phyloP scores from a whole-genome alignment of 2,329 filamentous ascomycete genomes.

The Verticillium tricorpus region DNA sequence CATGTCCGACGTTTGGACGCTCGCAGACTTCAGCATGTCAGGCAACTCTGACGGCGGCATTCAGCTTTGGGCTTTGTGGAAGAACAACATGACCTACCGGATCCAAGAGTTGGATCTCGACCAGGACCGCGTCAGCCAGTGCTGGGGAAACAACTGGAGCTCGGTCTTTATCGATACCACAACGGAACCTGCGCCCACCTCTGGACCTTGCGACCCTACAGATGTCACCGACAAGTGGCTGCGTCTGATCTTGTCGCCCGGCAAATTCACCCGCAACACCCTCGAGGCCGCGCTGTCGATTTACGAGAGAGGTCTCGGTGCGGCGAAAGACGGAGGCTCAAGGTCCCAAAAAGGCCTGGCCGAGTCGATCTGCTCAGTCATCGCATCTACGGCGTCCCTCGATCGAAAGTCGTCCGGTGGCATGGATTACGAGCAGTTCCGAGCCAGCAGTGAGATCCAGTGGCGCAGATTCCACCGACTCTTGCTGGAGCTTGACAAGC shows the following conservation, averaged over 20 bases:
- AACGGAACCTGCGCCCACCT: slow-evolving; percentile 47
- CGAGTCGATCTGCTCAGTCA: slow-evolving; percentile 69
- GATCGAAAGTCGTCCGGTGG: slow-evolving; percentile 56
- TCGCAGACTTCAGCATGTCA: slow-evolving; percentile 69
- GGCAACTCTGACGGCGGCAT: slow-evolving; percentile 48
- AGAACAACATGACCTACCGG: slow-evolving; percentile 75
- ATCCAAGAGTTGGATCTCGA: slow-evolving; percentile 71
- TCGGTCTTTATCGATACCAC: slow-evolving; percentile 59
- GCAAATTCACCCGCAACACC: slow-evolving; percentile 72
- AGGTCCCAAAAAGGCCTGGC: slow-evolving; percentile 56
- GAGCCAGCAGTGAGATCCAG: slow-evolving; percentile 69
- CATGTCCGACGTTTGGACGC: slow-evolving; percentile 71
- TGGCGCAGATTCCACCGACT: slow-evolving; percentile 90
- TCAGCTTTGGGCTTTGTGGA: slow-evolving; percentile 75
- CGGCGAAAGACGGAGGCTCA: slow-evolving; percentile 31
- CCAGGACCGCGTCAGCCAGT: slow-evolving; percentile 54
- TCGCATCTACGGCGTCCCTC: slow-evolving; percentile 65
- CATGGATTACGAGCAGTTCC: slow-evolving; percentile 73
- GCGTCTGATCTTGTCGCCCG: slow-evolving; percentile 75
- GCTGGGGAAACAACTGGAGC: slow-evolving; percentile 68
- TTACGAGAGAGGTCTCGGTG: slow-evolving; percentile 63
- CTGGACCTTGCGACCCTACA: slow-evolving; percentile 59
- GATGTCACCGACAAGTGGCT: slow-evolving; percentile 84
- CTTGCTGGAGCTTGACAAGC: slow-evolving; percentile 79
- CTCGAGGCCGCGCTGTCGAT: slow-evolving; percentile 80